Conservation (phyloP, 2,329 filamentous ascomycete species). For the Septoria linicola region DNA sequence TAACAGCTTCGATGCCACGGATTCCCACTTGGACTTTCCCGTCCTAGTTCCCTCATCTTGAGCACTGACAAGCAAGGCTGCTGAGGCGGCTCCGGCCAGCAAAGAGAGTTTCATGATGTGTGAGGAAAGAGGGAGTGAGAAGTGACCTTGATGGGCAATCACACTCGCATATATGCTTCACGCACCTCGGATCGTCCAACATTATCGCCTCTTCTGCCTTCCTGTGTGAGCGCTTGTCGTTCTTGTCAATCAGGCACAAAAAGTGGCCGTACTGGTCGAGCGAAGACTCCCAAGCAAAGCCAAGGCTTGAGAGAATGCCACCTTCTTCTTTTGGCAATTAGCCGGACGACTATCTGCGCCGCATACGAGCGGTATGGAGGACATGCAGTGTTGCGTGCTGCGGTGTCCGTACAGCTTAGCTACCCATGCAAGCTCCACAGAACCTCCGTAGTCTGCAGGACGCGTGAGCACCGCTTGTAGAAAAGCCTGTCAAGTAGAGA, state of each 20-base stretch:
- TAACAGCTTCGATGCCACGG: constrained; percentile 6
- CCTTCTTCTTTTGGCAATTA: constrained; percentile 7
- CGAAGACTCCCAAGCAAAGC: constrained; percentile 11
- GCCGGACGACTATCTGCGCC: neutral
- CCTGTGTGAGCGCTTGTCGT: neutral
- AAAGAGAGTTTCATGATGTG: constrained; percentile 9
- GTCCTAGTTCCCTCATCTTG: constrained; percentile 6
- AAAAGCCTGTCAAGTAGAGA: no score
- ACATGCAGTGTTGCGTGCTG: no score
- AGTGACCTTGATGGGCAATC: constrained; percentile 3
- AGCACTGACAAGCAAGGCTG: constrained; percentile 3
- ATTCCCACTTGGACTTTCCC: constrained; percentile 4
- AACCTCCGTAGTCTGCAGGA: no score
- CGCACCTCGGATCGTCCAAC: neutral
- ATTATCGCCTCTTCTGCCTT: constrained; percentile 1
- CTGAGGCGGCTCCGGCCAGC: neutral
- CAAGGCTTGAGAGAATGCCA: constrained; percentile 1
- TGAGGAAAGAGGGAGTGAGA: neutral
- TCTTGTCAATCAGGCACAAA: constrained; percentile 7
- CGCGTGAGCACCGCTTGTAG: no score
- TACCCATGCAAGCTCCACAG: no score
- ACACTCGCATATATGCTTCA: neutral
- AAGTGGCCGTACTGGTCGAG: constrained; percentile 1
- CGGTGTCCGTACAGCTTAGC: no score
- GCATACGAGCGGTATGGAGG: neutral